Percentiles rank a stretch among this genome's conserved stretches.
phyloP scores from a whole-genome alignment of 2,329 filamentous ascomycete genomes.

The Trichoderma gracile region DNA sequence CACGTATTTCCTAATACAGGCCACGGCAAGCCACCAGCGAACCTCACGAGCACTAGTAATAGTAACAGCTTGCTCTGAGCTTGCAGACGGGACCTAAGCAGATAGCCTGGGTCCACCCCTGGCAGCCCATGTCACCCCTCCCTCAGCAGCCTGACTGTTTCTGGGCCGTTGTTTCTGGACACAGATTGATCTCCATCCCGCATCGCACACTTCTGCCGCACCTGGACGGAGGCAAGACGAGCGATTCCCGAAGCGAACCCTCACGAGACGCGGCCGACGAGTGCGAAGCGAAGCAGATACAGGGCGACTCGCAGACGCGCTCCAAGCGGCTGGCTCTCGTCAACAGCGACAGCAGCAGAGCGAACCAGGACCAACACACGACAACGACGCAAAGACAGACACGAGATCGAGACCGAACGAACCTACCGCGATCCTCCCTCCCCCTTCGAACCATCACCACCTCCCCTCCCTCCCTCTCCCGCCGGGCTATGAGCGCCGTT shows the following conservation, averaged over 20 bases:
- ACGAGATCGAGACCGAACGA: background rate
- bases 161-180: conserved; percentile 18
- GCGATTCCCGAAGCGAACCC: background rate
- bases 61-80: background rate
- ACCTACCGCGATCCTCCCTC: background rate
- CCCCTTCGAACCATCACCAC: background rate
- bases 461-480: background rate
- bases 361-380: background rate
- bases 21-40: conserved; percentile 5
- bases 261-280: background rate
- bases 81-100: conserved; percentile 22
- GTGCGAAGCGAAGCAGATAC: background rate
- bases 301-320: background rate
- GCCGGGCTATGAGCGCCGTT: conserved; percentile 31
- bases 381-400: background rate
- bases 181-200: conserved; percentile 15
- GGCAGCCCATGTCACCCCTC: conserved; percentile 15
- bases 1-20: background rate
- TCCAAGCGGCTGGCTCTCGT: background rate
- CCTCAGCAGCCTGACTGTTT: conserved; percentile 21
- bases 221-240: background rate
- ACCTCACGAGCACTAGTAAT: background rate
- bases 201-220: background rate
- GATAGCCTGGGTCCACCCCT: conserved; percentile 21
- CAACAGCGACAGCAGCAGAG: background rate